These are phyloP conservation scores for Suillus spraguei DNA, from an alignment of 768 basidiomycete species.

Conservation along the genomic window DNA sequence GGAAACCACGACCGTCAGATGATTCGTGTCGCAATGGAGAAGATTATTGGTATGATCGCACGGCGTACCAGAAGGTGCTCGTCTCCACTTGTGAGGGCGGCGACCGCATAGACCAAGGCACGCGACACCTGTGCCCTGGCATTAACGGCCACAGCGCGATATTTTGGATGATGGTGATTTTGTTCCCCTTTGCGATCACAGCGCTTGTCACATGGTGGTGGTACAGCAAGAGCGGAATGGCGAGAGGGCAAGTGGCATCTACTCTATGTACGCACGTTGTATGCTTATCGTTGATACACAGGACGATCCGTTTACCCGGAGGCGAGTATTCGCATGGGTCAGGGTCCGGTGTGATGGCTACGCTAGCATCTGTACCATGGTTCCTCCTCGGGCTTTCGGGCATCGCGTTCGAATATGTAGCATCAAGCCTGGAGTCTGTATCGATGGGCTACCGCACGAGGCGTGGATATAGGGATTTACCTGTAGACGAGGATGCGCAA, in stretches of 20 bases:
- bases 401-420: constrained; percentile 69
- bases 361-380: constrained; percentile 88
- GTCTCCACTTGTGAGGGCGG: constrained; percentile 89
- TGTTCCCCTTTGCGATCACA: constrained; percentile 79
- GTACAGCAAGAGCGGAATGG: constrained; percentile 70
- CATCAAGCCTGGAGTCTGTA: constrained; percentile 45
- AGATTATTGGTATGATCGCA: constrained; percentile 93
- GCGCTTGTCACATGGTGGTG: constrained; percentile 81
- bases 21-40: constrained; percentile 61
- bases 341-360: constrained; percentile 59
- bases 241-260: constrained; percentile 63
- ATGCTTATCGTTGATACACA: constrained; percentile 30
- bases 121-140: constrained; percentile 79
- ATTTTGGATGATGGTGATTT: constrained; percentile 83
- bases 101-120: constrained; percentile 73
- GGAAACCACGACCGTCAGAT: constrained; percentile 61
- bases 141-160: constrained; percentile 67
- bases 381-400: constrained; percentile 80
- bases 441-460: constrained; percentile 46
- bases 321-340: constrained; percentile 35
- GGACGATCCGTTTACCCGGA: constrained; percentile 79
- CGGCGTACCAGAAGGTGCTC: constrained; percentile 87
- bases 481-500: constrained; percentile 89
- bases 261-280: constrained; percentile 8
- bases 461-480: constrained; percentile 74